Percentiles rank a stretch among this genome's conserved stretches.
Conservation (phyloP, 2,329 filamentous ascomycete species). For the Lojkania enalia region DNA sequence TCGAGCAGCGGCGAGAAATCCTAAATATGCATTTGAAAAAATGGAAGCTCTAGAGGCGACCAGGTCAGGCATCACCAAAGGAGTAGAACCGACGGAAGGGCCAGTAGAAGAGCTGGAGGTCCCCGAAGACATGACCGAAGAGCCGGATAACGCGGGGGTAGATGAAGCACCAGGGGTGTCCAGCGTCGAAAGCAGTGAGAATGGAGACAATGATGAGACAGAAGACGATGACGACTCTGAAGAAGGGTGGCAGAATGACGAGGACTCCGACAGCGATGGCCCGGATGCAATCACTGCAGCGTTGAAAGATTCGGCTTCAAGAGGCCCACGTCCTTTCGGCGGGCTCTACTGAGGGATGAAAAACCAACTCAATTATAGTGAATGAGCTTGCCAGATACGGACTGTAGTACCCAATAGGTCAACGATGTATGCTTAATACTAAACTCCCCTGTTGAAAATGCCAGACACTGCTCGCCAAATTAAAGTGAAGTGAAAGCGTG, state of each 20-base stretch:
- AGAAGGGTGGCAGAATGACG: constrained; percentile 14
- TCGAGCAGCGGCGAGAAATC: constrained; percentile 37
- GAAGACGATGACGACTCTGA: constrained; percentile 13
- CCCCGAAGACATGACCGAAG: constrained; percentile 24
- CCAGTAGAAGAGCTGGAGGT: constrained; percentile 26
- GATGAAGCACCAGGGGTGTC: constrained; percentile 6
- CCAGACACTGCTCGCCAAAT: too few relatives aligned
- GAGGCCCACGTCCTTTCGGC: background rate
- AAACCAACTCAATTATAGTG: too few relatives aligned
- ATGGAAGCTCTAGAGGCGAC: constrained; percentile 27
- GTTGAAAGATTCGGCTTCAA: background rate
- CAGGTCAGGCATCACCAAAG: too few relatives aligned
- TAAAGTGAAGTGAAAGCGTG: too few relatives aligned
- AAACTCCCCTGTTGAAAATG: too few relatives aligned
- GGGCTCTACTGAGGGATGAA: too few relatives aligned
- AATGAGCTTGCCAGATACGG: too few relatives aligned
- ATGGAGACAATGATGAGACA: constrained; percentile 16
- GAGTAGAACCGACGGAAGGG: constrained; percentile 17
- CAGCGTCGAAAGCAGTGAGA: constrained; percentile 18
- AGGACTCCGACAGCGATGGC: constrained; percentile 16
- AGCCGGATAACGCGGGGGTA: background rate
- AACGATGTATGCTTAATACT: too few relatives aligned
- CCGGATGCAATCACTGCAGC: background rate
- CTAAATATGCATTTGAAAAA: constrained; percentile 39
- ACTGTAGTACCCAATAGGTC: too few relatives aligned